Base-by-base conservation (phyloP, 768 basidiomycete genomes). In the Pleurotus citrinopileatus region DNA sequence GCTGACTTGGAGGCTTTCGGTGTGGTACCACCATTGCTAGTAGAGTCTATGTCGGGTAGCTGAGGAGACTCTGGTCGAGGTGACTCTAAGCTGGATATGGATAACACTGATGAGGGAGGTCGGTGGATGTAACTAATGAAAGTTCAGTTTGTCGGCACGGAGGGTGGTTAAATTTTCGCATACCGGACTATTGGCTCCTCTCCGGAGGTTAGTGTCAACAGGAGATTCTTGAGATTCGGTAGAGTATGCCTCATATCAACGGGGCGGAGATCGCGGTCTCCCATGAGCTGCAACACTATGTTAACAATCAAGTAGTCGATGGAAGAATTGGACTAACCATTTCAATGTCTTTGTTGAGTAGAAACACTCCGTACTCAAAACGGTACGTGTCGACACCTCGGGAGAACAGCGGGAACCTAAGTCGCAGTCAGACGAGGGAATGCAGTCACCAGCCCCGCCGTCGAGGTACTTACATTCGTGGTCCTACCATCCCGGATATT, bases 291-390 rank as follows among this genome's bases (percentile, higher is more conserved):
- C 17, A 36, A 55, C 34, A 52, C 45, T 38, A 40, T 56, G 54
- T 25, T 42, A 44, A 60, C 38, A 62, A 42, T 46, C 27, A 17
- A 17, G 37, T 19, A 34, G 27, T 13, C n/a, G 37, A 44, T 25
- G 27, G 37, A 46, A 42, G 48, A 42, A 25, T 37, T 38, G 22
- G 22, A 59, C 79, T 57, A 59, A 95, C 94, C 81, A 94, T 77
- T 73, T 99, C 96, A 59, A 99, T 94, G 69, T 99, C 80, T 70
- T 98, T 99, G 74, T 99, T 99, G 27, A 98, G 76, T 37, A 99
- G 71, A 68, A 94, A 98, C 3, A 98, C 96, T 3, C 87, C 97
- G 73, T 98, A 99, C 68, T 98, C 96, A 63, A 96, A 99, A 22
- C 97, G 81, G 70, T 98, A 98, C 38, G 88, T 89, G 66, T 98